Conservation (phyloP, 2,329 filamentous ascomycete species). For the Trichoderma endophyticum region DNA sequence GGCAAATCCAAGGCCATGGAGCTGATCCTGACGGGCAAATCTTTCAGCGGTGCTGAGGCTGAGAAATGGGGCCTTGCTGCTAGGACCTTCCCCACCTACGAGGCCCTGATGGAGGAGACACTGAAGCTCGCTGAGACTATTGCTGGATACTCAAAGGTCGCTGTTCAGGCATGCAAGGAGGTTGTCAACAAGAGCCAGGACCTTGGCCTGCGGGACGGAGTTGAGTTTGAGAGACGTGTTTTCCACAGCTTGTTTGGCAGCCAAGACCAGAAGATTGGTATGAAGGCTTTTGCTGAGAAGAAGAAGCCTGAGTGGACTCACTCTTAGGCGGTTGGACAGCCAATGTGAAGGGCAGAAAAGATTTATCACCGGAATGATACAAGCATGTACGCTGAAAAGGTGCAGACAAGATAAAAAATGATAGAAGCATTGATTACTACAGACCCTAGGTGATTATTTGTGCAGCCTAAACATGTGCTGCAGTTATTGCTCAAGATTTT, state of each 20-base stretch:
- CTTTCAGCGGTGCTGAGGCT: slow-evolving; percentile 79
- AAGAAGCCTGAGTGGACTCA: slow-evolving; percentile 88
- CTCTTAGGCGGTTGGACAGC: slow-evolving; percentile 47
- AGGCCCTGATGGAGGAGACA: slow-evolving; percentile 77
- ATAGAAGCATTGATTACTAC: background rate
- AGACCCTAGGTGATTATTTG: background rate
- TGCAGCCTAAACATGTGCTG: background rate
- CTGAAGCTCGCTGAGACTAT: slow-evolving; percentile 85
- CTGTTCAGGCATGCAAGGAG: slow-evolving; percentile 88
- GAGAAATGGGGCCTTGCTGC: slow-evolving; percentile 89
- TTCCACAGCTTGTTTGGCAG: slow-evolving; percentile 94
- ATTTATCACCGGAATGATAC: background rate
- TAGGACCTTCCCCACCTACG: slow-evolving; percentile 72
- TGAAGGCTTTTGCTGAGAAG: slow-evolving; percentile 96
- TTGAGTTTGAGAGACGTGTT: slow-evolving; percentile 89
- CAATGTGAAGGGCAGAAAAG: background rate
- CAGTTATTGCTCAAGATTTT: background rate
- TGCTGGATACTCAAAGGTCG: slow-evolving; percentile 80
- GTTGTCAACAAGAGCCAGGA: slow-evolving; percentile 99
- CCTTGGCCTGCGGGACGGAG: slow-evolving; percentile 77
- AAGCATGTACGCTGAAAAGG: background rate
- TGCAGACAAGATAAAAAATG: background rate
- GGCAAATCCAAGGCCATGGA: slow-evolving; percentile 90
- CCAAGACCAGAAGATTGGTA: slow-evolving; percentile 93
- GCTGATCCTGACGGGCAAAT: slow-evolving; percentile 80